Evolutionary conservation across 306 rosid species (phyloP).

Genomic region (Lablab purpureus): DNA sequence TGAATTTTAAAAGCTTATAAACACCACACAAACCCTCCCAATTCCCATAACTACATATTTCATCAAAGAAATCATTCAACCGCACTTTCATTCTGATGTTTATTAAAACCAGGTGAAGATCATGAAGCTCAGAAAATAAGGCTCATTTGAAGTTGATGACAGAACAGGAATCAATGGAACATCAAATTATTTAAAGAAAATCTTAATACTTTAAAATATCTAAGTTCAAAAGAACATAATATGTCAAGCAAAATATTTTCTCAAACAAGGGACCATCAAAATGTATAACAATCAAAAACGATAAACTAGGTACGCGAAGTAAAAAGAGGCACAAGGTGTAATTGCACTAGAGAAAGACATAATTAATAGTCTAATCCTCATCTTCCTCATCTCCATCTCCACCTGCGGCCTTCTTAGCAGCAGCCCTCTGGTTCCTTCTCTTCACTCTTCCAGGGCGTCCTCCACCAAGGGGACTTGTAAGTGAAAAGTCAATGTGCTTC

Average conservation of each 20-base stretch:
- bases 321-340: not conserved
- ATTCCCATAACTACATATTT: too few species aligned
- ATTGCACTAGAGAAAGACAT: not conserved
- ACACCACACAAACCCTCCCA: too few species aligned
- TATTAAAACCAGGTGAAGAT: not conserved
- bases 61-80: not conserved
- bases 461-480: conserved; percentile 70
- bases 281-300: conserved; percentile 24
- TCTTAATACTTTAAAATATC: conserved; percentile 17
- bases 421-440: conserved; percentile 65
- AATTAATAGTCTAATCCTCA: conserved; percentile 54
- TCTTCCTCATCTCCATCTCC: conserved; percentile 76
- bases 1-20: too few species aligned
- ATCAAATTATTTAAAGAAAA: conserved; percentile 15
- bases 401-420: conserved; percentile 76
- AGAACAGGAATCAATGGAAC: not conserved
- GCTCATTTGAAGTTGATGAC: not conserved
- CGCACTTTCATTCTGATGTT: not conserved
- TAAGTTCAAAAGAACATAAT: conserved; percentile 30
- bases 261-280: conserved; percentile 29
- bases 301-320: not conserved
- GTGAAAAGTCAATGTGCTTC: conserved; percentile 72
- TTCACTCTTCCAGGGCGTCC: conserved; percentile 76
- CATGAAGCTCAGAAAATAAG: not conserved
- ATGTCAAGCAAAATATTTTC: conserved; percentile 13